A percentile compares a stretch with the other conserved stretches of the same genome.
phyloP scores from a whole-genome alignment of 305 asterid genomes.

The Euphrasia arctica region DNA sequence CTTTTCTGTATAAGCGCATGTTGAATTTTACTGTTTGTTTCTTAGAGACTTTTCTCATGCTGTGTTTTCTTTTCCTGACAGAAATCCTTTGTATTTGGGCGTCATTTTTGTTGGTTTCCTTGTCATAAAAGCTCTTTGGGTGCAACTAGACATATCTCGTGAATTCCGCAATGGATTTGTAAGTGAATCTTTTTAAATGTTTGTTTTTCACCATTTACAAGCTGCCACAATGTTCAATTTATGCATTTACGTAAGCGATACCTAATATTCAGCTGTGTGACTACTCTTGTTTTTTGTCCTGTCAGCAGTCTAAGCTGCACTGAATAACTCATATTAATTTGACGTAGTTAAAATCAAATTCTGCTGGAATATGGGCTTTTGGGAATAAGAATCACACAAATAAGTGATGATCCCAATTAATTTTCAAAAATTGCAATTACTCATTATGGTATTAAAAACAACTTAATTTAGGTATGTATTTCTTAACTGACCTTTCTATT shows the following conservation, averaged over 20 bases:
- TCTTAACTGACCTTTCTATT: too few species aligned
- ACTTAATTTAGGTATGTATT: not conserved
- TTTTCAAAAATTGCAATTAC: not conserved
- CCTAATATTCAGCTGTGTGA: conserved; percentile 3
- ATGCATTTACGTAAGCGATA: conserved; percentile 9
- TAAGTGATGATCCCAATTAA: not conserved
- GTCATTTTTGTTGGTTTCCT: conserved; percentile 64
- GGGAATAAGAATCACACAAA: not conserved
- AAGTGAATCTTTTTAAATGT: conserved; percentile 34
- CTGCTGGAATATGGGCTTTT: not conserved
- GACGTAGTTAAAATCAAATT: not conserved
- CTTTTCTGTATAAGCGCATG: conserved; percentile 1
- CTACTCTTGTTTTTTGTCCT: too few species aligned
- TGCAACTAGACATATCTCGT: conserved; percentile 73
- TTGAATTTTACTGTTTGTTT: conserved; percentile 16
- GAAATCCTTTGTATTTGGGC: conserved; percentile 77
- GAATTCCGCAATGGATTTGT: conserved; percentile 86
- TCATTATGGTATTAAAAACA: not conserved
- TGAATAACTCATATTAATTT: not conserved
- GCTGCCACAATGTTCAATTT: conserved; percentile 11
- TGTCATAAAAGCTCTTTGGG: conserved; percentile 84
- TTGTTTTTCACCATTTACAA: conserved; percentile 12
- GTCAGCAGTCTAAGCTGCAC: too few species aligned
- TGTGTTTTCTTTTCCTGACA: conserved; percentile 32
- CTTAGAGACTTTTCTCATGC: conserved; percentile 15